Base-by-base conservation (phyloP, 2,329 filamentous ascomycete species). In the Neurospora sp. region DNA sequence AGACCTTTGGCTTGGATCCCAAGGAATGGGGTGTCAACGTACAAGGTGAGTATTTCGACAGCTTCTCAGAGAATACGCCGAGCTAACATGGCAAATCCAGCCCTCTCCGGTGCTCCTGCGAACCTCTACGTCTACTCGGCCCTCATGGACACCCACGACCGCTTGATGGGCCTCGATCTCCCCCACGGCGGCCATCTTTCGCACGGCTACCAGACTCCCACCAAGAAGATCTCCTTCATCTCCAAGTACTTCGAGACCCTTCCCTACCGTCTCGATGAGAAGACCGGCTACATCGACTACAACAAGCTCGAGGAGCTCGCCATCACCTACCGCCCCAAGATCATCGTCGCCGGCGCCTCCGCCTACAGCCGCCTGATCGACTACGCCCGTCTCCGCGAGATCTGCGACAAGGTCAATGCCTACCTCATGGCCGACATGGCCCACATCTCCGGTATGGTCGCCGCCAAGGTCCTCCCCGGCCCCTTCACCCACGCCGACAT, bases 181-280 rank as follows among this genome's bases (percentile, higher is more conserved):
- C 96, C 96, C 66, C 96, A 99, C 79, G 96, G 96, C 74, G 96
- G 96, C 72, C 96, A 99, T 81, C 84, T 99, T 77, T 96, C 92
- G 66, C 96, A 99, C 82, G 96, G 96, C 73, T 99, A 99, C 82
- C 96, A 99, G 82, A 98, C 93, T 23, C 93, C 96, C 3, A 90
- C 90, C 68, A 93, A 91, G 81, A 95, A 94, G 87, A 98, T 99
- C 80, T 98, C 95, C n/a, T 93, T 94, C 77, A 90, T 99, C 74
- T 98, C 95, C 70, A 98, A 97, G 79, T 99, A 99, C 84, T 99
- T 99, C 80, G 96, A 99, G 84, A 99, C 96, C 42, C 84, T 99
- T 73, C 96, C 96, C 5, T 99, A 99, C 85, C 90, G 93, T 71
- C 87, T 98, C 69, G 89, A 97, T 83, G 92, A 96, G 78, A 86